These are phyloP conservation scores for Lipomyces lipofer DNA, from an alignment of 805 yeast species.

Conservation along the genomic window DNA sequence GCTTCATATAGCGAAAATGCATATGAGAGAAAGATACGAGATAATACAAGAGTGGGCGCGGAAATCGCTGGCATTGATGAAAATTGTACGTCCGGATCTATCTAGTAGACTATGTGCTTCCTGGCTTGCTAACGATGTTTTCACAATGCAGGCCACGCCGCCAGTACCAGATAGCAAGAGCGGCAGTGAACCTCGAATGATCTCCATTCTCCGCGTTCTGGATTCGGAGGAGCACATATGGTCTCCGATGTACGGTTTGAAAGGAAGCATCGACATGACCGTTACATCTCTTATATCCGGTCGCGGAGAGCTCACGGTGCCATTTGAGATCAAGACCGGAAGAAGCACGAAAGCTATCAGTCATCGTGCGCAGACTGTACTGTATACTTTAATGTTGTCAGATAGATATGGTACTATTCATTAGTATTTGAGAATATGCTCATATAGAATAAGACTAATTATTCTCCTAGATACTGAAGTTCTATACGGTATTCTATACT, in stretches of 20 bases:
- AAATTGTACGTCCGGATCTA: constrained; percentile 14
- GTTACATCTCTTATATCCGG: constrained; percentile 56
- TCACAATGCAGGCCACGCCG: background rate
- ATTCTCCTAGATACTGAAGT: constrained; percentile 53
- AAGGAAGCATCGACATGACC: constrained; percentile 89
- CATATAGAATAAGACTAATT: constrained; percentile 39
- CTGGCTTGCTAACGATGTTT: too few relatives aligned
- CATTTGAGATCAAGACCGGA: constrained; percentile 92
- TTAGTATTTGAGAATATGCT: background rate
- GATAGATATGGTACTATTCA: constrained; percentile 60
- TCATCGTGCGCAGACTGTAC: constrained; percentile 83
- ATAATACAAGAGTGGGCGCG: constrained; percentile 38
- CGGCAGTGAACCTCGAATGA: too few relatives aligned
- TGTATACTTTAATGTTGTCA: constrained; percentile 74
- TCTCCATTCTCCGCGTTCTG: constrained; percentile 62
- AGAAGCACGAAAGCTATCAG: constrained; percentile 51
- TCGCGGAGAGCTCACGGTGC: constrained; percentile 47
- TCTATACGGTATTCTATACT: constrained; percentile 65
- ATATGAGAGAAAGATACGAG: constrained; percentile 14
- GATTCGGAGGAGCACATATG: constrained; percentile 90
- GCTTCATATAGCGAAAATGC: constrained; percentile 34
- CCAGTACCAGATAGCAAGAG: too few relatives aligned
- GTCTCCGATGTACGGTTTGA: constrained; percentile 87
- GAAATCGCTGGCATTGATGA: constrained; percentile 2
- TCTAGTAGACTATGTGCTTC: too few relatives aligned